These are phyloP conservation scores for Russula griseocarnosa DNA, from an alignment of 768 basidiomycete genomes.

Conservation along the genomic window DNA sequence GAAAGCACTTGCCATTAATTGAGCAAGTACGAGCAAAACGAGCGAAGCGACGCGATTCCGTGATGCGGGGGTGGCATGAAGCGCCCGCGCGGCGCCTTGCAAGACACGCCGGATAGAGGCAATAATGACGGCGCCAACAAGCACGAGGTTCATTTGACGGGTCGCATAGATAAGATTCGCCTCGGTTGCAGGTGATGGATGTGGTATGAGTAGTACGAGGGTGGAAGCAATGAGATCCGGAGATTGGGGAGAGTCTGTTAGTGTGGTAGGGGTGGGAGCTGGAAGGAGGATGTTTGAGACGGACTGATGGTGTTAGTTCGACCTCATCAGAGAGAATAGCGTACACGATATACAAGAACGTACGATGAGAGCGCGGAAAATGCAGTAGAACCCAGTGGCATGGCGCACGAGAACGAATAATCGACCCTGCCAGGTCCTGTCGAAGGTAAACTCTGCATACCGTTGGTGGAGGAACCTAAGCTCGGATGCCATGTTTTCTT, in stretches of 20 bases:
- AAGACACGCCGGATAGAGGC: constrained; percentile 69
- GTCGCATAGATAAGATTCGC: constrained; percentile 43
- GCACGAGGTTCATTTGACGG: constrained; percentile 56
- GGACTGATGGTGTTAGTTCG: constrained; percentile 37
- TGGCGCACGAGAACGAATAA: constrained; percentile 24
- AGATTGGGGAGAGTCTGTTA: constrained; percentile 35
- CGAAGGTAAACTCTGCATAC: constrained; percentile 15
- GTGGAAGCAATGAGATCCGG: constrained; percentile 44
- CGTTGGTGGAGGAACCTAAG: constrained; percentile 21
- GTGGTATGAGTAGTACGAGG: constrained; percentile 39
- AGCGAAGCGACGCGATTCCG: constrained; percentile 68
- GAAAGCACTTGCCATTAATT: constrained; percentile 63
- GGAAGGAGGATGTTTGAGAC: constrained; percentile 49
- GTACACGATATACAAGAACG: not conserved
- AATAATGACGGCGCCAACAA: constrained; percentile 75
- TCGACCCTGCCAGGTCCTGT: constrained; percentile 22
- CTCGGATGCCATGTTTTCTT: constrained; percentile 24
- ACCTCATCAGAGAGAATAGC: not conserved
- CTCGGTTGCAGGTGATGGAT: constrained; percentile 15
- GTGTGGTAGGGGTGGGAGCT: constrained; percentile 24
- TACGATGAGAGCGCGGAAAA: constrained; percentile 39
- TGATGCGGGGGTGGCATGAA: constrained; percentile 51
- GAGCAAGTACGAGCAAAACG: constrained; percentile 72
- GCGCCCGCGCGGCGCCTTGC: constrained; percentile 58
- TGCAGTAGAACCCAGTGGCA: constrained; percentile 25